Percentiles rank a stretch among this genome's conserved stretches.
Evolutionary conservation across 2,329 filamentous ascomycete species (phyloP).

Genomic region (Calonectria ilicicola): DNA sequence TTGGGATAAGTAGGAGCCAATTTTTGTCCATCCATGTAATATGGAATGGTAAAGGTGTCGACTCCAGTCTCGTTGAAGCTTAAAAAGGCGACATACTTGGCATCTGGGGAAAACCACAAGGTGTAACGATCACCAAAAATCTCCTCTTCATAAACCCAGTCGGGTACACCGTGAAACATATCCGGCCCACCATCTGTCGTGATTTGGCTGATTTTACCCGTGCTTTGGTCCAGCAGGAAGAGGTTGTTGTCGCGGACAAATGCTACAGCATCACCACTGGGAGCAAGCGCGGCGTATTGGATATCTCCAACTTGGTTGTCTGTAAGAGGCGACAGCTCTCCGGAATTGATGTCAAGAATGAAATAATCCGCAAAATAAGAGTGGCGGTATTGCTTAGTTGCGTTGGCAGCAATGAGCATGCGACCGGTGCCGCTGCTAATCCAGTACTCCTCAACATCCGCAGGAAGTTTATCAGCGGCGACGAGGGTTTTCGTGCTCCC

Average conservation of each 20-base stretch:
- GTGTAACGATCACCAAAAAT: conserved; percentile 78
- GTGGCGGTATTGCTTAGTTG: conserved; percentile 76
- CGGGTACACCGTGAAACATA: conserved; percentile 73
- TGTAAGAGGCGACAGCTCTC: conserved; percentile 66
- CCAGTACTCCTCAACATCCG: conserved; percentile 67
- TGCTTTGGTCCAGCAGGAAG: conserved; percentile 58
- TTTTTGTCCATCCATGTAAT: conserved; percentile 71
- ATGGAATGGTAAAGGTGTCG: conserved; percentile 73
- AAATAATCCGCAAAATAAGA: conserved; percentile 77
- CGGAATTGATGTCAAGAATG: conserved; percentile 70
- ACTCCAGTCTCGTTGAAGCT: conserved; percentile 86
- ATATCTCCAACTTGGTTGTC: conserved; percentile 72
- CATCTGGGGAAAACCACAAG: conserved; percentile 93
- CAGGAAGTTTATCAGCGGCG: conserved; percentile 67
- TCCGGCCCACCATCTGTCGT: conserved; percentile 71
- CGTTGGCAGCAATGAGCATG: conserved; percentile 73
- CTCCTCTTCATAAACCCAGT: conserved; percentile 85
- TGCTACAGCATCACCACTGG: conserved; percentile 68
- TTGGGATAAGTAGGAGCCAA: conserved; percentile 71
- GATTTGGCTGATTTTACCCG: conserved; percentile 66
- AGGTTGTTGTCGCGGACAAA: conserved; percentile 77
- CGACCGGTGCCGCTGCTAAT: conserved; percentile 70
- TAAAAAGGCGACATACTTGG: conserved; percentile 87
- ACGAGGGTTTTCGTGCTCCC: conserved; percentile 69
- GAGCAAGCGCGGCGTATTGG: conserved; percentile 74